These are phyloP conservation scores for Calocybe indica DNA, from an alignment of 768 basidiomycete species.

Conservation along the genomic window DNA sequence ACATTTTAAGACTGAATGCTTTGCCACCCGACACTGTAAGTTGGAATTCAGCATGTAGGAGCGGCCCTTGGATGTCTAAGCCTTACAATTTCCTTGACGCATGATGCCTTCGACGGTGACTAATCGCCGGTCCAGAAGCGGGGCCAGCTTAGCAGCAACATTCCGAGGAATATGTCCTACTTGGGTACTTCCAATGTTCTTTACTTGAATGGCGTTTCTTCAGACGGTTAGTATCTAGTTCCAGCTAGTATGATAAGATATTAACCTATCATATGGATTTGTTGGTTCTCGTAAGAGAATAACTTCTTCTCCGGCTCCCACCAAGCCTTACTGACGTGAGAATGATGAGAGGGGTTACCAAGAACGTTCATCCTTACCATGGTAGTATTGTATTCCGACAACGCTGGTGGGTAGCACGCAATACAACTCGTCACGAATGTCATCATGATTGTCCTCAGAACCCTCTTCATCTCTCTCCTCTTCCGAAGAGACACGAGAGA, in stretches of 20 bases:
- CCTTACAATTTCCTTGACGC: conserved; percentile 63
- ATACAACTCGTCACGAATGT: conserved; percentile 63
- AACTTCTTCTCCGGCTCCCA: conserved; percentile 77
- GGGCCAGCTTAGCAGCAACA: conserved; percentile 55
- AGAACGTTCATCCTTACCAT: conserved; percentile 30
- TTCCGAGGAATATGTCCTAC: conserved; percentile 75
- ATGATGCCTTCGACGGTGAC: conserved; percentile 71
- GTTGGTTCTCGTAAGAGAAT: conserved; percentile 56
- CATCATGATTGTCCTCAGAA: conserved; percentile 40
- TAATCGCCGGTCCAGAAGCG: conserved; percentile 57
- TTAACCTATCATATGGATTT: conserved; percentile 64
- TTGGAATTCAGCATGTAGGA: conserved; percentile 4
- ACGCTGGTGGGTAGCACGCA: conserved; percentile 52
- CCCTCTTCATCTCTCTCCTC: conserved; percentile 33
- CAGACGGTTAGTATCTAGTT: not conserved
- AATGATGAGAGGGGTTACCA: conserved; percentile 3
- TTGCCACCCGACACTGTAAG: conserved; percentile 32
- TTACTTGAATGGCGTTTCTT: conserved; percentile 78
- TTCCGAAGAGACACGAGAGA: not conserved
- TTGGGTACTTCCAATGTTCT: conserved; percentile 67
- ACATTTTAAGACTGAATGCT: conserved; percentile 60
- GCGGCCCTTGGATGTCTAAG: not conserved
- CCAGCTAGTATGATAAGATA: not conserved
- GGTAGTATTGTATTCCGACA: conserved; percentile 84
- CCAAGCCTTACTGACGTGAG: conserved; percentile 47